Evolutionary conservation across 176 grass and related monocot genomes (phyloP).

Genomic region (Musa beccarii): DNA sequence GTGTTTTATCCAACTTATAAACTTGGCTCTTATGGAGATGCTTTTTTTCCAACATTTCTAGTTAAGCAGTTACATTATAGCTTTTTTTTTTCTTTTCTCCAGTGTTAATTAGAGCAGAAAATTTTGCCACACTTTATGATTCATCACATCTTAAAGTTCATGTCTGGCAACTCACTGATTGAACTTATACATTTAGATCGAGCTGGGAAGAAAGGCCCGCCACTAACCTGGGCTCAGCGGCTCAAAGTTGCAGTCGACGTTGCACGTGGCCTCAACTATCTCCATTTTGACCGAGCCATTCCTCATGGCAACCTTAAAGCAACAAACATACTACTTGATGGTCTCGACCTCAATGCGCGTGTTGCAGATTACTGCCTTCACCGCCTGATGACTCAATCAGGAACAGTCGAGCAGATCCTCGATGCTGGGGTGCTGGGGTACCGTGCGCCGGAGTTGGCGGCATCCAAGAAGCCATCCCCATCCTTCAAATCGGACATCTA

Average conservation of each 20-base stretch:
- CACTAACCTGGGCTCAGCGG: constrained; percentile 83
- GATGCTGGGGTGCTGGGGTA: constrained; percentile 78
- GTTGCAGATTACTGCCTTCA: constrained; percentile 86
- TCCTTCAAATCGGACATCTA: constrained; percentile 90
- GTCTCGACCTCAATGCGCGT: constrained; percentile 77
- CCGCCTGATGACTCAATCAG: constrained; percentile 86
- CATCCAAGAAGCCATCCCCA: constrained; percentile 75
- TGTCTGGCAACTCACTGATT: constrained; percentile 2
- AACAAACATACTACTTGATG: constrained; percentile 76
- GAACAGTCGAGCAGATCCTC: constrained; percentile 72
- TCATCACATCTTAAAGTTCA: constrained; percentile 29
- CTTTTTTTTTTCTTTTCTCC: constrained; percentile 74
- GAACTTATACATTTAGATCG: constrained; percentile 41
- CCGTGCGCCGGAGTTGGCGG: constrained; percentile 72
- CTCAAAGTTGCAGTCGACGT: constrained; percentile 78
- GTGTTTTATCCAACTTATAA: too few species aligned
- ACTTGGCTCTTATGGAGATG: too few species aligned
- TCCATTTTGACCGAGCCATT: constrained; percentile 85
- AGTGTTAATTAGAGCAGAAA: constrained; percentile 60
- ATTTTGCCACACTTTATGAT: constrained; percentile 6
- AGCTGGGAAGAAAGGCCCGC: constrained; percentile 66
- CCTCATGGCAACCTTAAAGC: constrained; percentile 98
- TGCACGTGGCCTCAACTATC: constrained; percentile 89
- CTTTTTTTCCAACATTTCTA: too few species aligned
- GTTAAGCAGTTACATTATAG: constrained; percentile 12